These are phyloP conservation scores for Penicillium janthinellum DNA, from an alignment of 2,329 filamentous ascomycete genomes.

Conservation along the genomic window DNA sequence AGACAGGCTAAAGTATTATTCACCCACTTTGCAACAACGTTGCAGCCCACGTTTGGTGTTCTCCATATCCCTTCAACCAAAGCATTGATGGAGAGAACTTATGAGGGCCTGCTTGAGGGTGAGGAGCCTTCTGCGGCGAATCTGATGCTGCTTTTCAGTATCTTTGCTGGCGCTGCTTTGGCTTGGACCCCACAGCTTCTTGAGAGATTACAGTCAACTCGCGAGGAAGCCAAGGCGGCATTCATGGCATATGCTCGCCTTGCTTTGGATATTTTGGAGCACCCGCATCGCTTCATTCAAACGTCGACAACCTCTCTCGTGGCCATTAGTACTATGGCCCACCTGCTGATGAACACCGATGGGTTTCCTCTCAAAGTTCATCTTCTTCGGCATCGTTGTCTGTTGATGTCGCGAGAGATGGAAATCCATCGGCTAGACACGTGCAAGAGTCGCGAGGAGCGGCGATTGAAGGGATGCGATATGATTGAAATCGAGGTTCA, in stretches of 20 bases:
- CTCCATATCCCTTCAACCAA: constrained; percentile 21
- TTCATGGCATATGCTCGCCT: constrained; percentile 16
- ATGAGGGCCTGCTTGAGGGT: constrained; percentile 17
- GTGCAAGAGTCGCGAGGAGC: constrained; percentile 13
- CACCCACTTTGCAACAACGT: constrained; percentile 13
- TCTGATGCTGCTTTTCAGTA: constrained; percentile 19
- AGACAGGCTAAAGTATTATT: constrained; percentile 19
- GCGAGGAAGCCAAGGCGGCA: constrained; percentile 14
- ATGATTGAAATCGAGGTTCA: constrained; percentile 27
- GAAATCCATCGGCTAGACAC: constrained; percentile 22
- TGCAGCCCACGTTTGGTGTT: constrained; percentile 22
- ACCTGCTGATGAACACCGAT: constrained; percentile 21
- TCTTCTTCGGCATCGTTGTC: constrained; percentile 19
- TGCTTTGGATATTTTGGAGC: constrained; percentile 19
- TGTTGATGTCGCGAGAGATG: constrained; percentile 21
- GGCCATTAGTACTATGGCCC: constrained; percentile 16
- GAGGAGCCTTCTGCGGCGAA: constrained; percentile 13
- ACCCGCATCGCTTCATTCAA: constrained; percentile 11
- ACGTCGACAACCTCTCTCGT: constrained; percentile 22
- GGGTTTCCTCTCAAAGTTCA: constrained; percentile 19
- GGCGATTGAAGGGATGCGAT: constrained; percentile 18
- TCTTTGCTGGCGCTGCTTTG: constrained; percentile 22
- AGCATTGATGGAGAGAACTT: constrained; percentile 14
- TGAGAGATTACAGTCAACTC: constrained; percentile 16
- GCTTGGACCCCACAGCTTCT: constrained; percentile 18